A percentile compares a stretch with the other conserved stretches of the same genome.
Conservation (phyloP, 2,329 filamentous ascomycete species). For the Penicillium sp. region DNA sequence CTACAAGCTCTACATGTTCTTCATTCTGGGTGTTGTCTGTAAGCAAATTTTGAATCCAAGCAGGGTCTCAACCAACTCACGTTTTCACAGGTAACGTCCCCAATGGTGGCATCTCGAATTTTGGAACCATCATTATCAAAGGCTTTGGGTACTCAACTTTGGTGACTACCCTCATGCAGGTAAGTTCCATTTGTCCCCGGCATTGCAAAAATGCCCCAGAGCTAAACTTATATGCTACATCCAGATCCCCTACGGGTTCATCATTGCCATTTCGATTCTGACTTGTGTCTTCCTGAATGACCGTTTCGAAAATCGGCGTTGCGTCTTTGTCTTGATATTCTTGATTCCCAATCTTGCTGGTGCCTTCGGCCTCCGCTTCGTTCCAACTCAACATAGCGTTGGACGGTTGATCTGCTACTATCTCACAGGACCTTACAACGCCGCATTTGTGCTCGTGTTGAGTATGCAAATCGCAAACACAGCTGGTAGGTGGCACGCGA, state of each 20-base stretch:
- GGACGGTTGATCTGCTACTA: constrained; percentile 62
- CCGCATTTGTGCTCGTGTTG: constrained; percentile 54
- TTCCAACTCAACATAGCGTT: constrained; percentile 52
- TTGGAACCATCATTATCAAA: constrained; percentile 61
- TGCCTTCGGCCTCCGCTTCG: constrained; percentile 59
- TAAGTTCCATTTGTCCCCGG: constrained; percentile 9
- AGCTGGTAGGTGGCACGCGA: constrained; percentile 34
- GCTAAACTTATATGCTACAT: not conserved
- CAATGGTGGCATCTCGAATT: constrained; percentile 62
- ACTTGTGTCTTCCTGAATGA: constrained; percentile 53
- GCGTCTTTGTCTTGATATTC: constrained; percentile 58
- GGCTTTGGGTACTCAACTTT: constrained; percentile 59
- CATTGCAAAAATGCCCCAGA: too few relatives aligned
- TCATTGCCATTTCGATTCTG: constrained; percentile 55
- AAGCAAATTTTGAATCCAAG: not conserved
- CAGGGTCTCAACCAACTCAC: not conserved
- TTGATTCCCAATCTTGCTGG: constrained; percentile 63
- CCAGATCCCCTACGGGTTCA: constrained; percentile 51
- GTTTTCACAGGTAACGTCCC: constrained; percentile 44
- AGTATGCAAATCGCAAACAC: constrained; percentile 50
- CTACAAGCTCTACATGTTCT: constrained; percentile 62
- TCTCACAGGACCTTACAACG: constrained; percentile 57
- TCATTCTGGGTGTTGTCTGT: constrained; percentile 52
- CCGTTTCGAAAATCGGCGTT: constrained; percentile 51
- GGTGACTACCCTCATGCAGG: constrained; percentile 56